Evolutionary conservation across 73 alveolate genomes (phyloP), one percentile per base, ranked within the genome.

Genomic region (Paramecium pentaurelia): DNA sequence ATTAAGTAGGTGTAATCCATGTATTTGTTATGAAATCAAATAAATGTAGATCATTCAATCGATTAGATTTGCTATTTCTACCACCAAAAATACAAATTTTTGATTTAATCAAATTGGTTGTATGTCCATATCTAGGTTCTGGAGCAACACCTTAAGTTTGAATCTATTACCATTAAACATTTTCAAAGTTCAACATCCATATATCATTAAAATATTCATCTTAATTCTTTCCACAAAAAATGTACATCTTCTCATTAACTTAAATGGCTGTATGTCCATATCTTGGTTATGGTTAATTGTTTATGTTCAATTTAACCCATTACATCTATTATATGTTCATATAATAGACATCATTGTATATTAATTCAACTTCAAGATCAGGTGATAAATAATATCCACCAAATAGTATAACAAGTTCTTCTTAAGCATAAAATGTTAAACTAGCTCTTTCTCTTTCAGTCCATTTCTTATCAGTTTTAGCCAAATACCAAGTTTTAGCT

Each of bases 81-180:
- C 91, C 91, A n/a, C 91, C 91, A 27, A 44, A 80, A 27, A 80
- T 80, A 80, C 91, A 80, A 20, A 80, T 80, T 36, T 80, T 80
- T 10, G 77, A 44, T 47, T 80, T 80, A 20, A 80, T 42, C 58
- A 80, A 49, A 51, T 58, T 92, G n/a, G 93, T 92, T 11, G 95
- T 32, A 80, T 92, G 95, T 4, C 95, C 95, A 16, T 70, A 44
- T 92, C 95, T 77, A 22, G 95, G 95, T 54, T 80, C 93, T 3
- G 95, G 95, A 51, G 77, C 71, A 12, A 32, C 11, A 6, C 95
- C 95, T 27, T 14, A 27, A 27, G 73, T 27, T 68, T 92, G 42
- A 4, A 80, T 22, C 18, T 92, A 20, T 20, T 80, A 16, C 95
- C 95, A 92, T 92, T 44, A 11, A 73, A 44, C 60, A 25, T 60